Conservation (phyloP, 2,329 filamentous ascomycete genomes). For the Saccharata proteae region DNA sequence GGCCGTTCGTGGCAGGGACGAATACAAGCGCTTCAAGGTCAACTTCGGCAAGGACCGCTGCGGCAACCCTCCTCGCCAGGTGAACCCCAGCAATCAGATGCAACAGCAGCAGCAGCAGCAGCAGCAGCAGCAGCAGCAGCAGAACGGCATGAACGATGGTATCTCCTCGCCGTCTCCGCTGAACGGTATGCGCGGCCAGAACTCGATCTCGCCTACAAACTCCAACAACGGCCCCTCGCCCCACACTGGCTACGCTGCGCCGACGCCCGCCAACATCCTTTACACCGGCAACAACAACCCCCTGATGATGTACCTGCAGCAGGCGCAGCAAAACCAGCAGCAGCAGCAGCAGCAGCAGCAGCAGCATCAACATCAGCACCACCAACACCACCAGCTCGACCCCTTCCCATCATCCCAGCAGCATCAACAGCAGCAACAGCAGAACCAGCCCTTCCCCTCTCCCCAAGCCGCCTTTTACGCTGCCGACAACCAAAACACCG, state of each 20-base stretch:
- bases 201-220: constrained; percentile 49
- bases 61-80: constrained; percentile 87
- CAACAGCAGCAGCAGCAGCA: too few relatives aligned
- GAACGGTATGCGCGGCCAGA: constrained; percentile 46
- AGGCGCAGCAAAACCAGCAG: constrained; percentile 61
- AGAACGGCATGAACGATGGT: constrained; percentile 48
- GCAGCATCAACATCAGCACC: constrained; percentile 20
- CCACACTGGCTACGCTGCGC: constrained; percentile 47
- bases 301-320: constrained; percentile 83
- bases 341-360: constrained; percentile 47
- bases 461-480: constrained; percentile 77
- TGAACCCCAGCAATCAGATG: constrained; percentile 46
- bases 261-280: constrained; percentile 61
- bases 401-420: constrained; percentile 16
- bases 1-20: constrained; percentile 83
- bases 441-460: constrained; percentile 53
- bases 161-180: constrained; percentile 44
- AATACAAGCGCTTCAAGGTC: constrained; percentile 98
- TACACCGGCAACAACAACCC: constrained; percentile 75
- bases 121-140: constrained; percentile 55
- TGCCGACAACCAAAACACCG: constrained; percentile 32
- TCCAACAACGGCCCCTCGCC: constrained; percentile 29
- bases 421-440: constrained; percentile 37
- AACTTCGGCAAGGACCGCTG: constrained; percentile 99
- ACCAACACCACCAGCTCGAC: constrained; percentile 29